These are phyloP conservation scores for Suillus paluster DNA, from an alignment of 768 basidiomycete genomes.

Conservation along the genomic window DNA sequence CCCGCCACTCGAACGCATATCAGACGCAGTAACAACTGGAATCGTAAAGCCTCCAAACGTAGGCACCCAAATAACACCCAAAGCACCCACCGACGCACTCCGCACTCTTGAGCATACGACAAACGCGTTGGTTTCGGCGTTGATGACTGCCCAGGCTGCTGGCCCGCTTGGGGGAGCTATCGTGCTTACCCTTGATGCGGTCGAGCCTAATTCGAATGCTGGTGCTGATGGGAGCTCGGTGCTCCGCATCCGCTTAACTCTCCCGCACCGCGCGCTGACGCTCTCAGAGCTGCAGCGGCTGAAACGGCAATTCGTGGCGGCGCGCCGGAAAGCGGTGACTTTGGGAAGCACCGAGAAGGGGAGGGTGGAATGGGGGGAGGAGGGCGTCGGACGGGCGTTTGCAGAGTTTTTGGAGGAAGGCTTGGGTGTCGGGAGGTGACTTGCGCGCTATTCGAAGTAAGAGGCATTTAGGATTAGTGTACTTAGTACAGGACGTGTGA, in stretches of 20 bases:
- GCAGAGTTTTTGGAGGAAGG: slow-evolving; percentile 68
- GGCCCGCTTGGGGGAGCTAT: slow-evolving; percentile 53
- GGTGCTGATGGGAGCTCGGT: slow-evolving; percentile 8
- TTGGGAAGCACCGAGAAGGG: slow-evolving; percentile 82
- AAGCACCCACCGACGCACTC: slow-evolving; percentile 88
- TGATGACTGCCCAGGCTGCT: slow-evolving; percentile 67
- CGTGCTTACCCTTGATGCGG: slow-evolving; percentile 40
- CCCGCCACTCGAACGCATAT: slow-evolving; percentile 72
- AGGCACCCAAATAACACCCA: slow-evolving; percentile 75
- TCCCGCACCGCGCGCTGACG: slow-evolving; percentile 76
- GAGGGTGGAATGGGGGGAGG: slow-evolving; percentile 75
- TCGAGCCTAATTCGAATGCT: slow-evolving; percentile 28
- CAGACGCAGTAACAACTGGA: slow-evolving; percentile 80
- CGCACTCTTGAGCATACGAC: slow-evolving; percentile 84
- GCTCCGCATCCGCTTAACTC: slow-evolving; percentile 51
- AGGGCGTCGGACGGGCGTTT: slow-evolving; percentile 72
- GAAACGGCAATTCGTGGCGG: slow-evolving; percentile 89
- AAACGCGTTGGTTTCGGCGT: slow-evolving; percentile 66
- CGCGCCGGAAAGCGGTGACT: slow-evolving; percentile 89
- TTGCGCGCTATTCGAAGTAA: not conserved
- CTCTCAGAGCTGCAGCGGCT: slow-evolving; percentile 87
- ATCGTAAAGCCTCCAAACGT: slow-evolving; percentile 86
- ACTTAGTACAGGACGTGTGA: not conserved
- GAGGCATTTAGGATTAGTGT: not conserved
- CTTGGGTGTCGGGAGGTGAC: not conserved